Percentiles rank a stretch among this genome's conserved stretches.
These are phyloP conservation scores for Xylaria sp. DNA, from an alignment of 2,329 filamentous ascomycete species.

Conservation along the genomic window DNA sequence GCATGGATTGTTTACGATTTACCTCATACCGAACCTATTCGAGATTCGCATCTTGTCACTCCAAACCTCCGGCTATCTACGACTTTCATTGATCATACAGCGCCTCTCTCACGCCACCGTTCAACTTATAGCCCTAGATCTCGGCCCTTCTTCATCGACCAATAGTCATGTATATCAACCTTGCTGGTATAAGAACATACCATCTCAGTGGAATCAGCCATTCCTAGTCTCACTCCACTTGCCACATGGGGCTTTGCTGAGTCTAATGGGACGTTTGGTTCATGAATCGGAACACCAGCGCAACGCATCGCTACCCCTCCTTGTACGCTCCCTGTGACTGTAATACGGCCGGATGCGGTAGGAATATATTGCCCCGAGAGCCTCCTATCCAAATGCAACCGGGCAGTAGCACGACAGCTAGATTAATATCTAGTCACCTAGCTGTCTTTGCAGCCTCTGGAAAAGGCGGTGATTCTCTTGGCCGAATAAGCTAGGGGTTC, in stretches of 20 bases:
- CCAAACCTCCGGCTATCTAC: not conserved
- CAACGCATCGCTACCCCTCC: conserved; percentile 24
- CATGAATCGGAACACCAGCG: conserved; percentile 38
- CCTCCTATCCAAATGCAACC: conserved; percentile 31
- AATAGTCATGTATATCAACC: not conserved
- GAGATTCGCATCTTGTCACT: not conserved
- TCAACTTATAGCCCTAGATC: conserved; percentile 4
- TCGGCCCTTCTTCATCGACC: conserved; percentile 1
- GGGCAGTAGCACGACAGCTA: conserved; percentile 38
- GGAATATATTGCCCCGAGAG: conserved; percentile 30
- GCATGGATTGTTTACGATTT: not conserved
- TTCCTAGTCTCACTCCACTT: not conserved
- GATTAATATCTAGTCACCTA: conserved; percentile 11
- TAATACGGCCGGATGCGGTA: conserved; percentile 43
- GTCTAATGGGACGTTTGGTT: conserved; percentile 36
- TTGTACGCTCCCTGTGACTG: conserved; percentile 30
- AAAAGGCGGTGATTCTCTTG: not conserved
- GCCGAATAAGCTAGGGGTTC: not conserved
- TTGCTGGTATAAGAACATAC: not conserved
- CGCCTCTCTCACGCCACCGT: not conserved
- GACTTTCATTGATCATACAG: too few species aligned
- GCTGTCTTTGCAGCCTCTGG: conserved; percentile 15
- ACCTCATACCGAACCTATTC: not conserved
- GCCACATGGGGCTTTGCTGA: conserved; percentile 37
- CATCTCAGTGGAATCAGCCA: conserved; percentile 1